Evolutionary conservation across 305 asterid genomes (phyloP), one percentile per base, ranked within the genome.

Genomic region (Striga hermonthica): DNA sequence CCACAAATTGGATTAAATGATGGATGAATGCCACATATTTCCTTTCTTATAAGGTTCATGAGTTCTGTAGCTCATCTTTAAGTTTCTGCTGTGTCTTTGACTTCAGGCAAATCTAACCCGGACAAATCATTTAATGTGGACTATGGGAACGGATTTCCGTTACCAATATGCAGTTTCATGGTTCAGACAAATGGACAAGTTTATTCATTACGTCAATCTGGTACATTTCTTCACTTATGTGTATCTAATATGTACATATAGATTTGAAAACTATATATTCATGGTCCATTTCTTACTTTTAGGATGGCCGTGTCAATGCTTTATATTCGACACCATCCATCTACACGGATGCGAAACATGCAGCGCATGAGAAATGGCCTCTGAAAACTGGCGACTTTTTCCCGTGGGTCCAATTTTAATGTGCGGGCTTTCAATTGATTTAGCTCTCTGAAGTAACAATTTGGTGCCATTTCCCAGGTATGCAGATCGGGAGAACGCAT

Each of bases 231-330:
- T 75, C 44, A 12, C 4, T 65, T 1, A 15, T 62, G 31, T 54
- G 11, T 48, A 31, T 61, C 31, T 60, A 16, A 57, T 39, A 64
- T 12, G 38, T 69, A 64, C 14, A 53, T 48, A 11, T 64, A 55
- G 65, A 69, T 36, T 16, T 69, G 57, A 38, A 12, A 60, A 71
- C 31, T 66, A 37, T 34, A 43, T 53, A 57, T 59, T 74, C 75
- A 69, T 62, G 47, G n/a, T 71, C 34, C 39, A 14, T 63, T 74
- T 39, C 69, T 63, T 62, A 16, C 49, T 67, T 41, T 60, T 65
- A 89, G 97, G 97, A 89, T 81, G 97, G 97, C 8, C 97, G 97
- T 57, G 95, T 89, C 16, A 85, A 89, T 78, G 95, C 90, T 65
- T 82, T 89, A 64, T 89, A 89, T 64, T 89, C 97, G 45, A 83